Percentiles rank a stretch among this genome's conserved stretches.
Conservation (phyloP, 73 alveolate species). For the Tetrahymena borealis region DNA sequence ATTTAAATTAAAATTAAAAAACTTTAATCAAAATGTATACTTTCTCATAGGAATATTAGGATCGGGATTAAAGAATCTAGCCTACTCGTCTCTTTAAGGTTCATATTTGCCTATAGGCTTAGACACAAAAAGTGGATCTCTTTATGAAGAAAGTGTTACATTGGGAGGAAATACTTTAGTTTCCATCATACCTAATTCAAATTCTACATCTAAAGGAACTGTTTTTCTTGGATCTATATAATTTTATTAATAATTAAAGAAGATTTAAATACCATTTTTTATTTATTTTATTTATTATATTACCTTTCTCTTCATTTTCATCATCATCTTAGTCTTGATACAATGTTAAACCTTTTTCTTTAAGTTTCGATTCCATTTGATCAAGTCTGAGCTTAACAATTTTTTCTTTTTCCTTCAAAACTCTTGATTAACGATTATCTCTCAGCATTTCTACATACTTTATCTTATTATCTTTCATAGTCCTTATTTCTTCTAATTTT, state of each 20-base stretch:
- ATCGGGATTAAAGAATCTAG: neutral
- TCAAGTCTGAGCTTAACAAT: conserved; percentile 14
- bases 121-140: conserved; percentile 33
- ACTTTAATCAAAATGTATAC: neutral
- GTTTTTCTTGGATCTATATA: neutral
- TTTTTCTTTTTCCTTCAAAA: conserved; percentile 27
- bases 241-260: neutral
- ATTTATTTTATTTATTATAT: neutral
- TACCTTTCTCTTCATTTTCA: neutral
- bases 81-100: neutral
- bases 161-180: neutral
- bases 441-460: conserved; percentile 12
- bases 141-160: neutral
- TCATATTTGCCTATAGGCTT: conserved; percentile 39
- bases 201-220: conserved; percentile 31
- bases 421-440: conserved; percentile 29
- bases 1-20: neutral
- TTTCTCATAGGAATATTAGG: neutral
- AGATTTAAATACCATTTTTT: neutral
- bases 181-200: conserved; percentile 29
- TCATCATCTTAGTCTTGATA: conserved; percentile 7
- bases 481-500: conserved; percentile 8
- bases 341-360: neutral
- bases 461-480: conserved; percentile 8
- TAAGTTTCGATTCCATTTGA: conserved; percentile 8